Percentiles rank a stretch among this genome's conserved stretches.
Evolutionary conservation across 2,329 filamentous ascomycete genomes (phyloP).

Genomic region (Graphium sp.): DNA sequence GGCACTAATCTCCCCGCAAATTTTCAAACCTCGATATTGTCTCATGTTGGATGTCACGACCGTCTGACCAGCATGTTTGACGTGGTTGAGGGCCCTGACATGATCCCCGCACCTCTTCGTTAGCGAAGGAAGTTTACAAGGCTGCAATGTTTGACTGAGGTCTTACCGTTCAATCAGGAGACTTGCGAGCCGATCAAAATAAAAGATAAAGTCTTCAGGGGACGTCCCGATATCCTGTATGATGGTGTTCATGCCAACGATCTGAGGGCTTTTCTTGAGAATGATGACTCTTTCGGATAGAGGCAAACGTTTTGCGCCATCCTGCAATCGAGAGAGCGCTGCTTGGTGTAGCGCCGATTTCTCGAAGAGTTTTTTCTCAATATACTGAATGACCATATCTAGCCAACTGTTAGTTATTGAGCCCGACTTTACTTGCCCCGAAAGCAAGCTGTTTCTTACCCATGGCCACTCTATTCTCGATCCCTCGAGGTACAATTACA

Average conservation of each 20-base stretch:
- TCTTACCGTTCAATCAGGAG: slow-evolving; percentile 65
- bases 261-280: slow-evolving; percentile 61
- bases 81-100: slow-evolving; percentile 56
- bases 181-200: slow-evolving; percentile 81
- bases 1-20: slow-evolving; percentile 62
- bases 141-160: no score
- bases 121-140: background rate
- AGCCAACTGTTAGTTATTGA: slow-evolving; percentile 6
- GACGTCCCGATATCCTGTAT: slow-evolving; percentile 65
- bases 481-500: slow-evolving; percentile 85
- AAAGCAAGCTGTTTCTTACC: no score
- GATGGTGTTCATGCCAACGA: slow-evolving; percentile 79
- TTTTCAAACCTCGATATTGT: slow-evolving; percentile 53
- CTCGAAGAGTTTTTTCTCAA: slow-evolving; percentile 69
- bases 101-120: slow-evolving; percentile 4
- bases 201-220: slow-evolving; percentile 90
- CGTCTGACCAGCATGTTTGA: slow-evolving; percentile 45
- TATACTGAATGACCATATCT: slow-evolving; percentile 90
- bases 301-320: slow-evolving; percentile 51
- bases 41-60: slow-evolving; percentile 57
- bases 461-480: slow-evolving; percentile 89
- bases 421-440: slow-evolving; percentile 12
- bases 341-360: slow-evolving; percentile 75
- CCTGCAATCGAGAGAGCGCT: slow-evolving; percentile 60
- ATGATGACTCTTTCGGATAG: slow-evolving; percentile 61